A percentile compares a stretch with the other conserved stretches of the same genome.
Evolutionary conservation across 169 alveolate genomes (phyloP).

Genomic region (Perkinsus chesapeaki): DNA sequence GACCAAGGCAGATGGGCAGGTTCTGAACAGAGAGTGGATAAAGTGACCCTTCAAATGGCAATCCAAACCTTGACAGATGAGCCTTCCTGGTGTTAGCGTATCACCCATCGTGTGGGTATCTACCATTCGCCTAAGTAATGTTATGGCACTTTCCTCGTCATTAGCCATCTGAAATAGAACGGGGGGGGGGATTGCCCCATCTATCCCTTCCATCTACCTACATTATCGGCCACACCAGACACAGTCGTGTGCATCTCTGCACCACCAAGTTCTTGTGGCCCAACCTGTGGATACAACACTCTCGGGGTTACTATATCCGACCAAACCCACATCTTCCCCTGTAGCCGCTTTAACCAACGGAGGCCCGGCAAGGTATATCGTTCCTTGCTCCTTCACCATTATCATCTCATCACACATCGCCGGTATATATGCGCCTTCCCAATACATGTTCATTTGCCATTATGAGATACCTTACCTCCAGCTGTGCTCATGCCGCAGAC

Average conservation of each 20-base stretch:
- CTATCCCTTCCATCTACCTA: neutral
- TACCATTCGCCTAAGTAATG: neutral
- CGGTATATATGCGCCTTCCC: conserved; percentile 83
- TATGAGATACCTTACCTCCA: neutral
- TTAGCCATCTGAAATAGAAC: neutral
- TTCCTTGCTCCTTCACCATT: conserved; percentile 62
- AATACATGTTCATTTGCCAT: neutral
- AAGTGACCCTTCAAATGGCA: no score
- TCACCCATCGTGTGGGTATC: neutral
- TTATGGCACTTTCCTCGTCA: neutral
- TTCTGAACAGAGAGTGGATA: neutral
- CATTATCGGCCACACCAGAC: conserved; percentile 71
- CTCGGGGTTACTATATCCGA: neutral
- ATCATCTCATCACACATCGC: conserved; percentile 64
- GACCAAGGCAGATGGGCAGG: neutral
- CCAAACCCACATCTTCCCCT: conserved; percentile 49
- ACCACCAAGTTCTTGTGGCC: conserved; percentile 38
- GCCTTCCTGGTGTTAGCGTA: neutral
- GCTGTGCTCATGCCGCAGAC: neutral
- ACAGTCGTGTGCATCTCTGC: conserved; percentile 57
- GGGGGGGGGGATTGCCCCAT: neutral
- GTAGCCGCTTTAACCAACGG: conserved; percentile 73
- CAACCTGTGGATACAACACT: neutral
- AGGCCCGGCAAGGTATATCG: conserved; percentile 68
- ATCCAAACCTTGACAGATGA: neutral